phyloP scores from a whole-genome alignment of 78 protist genomes.

The Dictyostelium firmibasis region DNA sequence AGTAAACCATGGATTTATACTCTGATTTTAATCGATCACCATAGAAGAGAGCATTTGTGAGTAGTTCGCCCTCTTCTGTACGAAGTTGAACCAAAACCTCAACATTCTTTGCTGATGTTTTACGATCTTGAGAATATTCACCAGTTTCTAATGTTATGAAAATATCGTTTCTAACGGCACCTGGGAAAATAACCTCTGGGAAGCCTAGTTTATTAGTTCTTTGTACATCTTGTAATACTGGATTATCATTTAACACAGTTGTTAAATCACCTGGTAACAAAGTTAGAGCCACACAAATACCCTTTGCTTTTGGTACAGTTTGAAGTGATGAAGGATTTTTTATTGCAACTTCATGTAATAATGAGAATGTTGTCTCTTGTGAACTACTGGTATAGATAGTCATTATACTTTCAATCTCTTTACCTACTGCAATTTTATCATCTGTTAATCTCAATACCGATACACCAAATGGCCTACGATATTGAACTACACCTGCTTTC shows the following conservation, averaged over 20 bases:
- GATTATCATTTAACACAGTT: constrained; percentile 30
- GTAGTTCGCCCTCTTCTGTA: constrained; percentile 36
- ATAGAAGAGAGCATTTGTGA: constrained; percentile 17
- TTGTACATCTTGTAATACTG: constrained; percentile 34
- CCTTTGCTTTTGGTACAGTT: constrained; percentile 70
- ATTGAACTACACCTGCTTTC: constrained; percentile 37
- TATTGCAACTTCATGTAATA: constrained; percentile 54
- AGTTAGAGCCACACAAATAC: constrained; percentile 49
- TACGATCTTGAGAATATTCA: constrained; percentile 72
- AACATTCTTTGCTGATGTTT: constrained; percentile 56
- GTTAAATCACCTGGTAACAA: constrained; percentile 53
- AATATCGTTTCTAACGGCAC: constrained; percentile 41
- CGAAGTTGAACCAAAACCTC: constrained; percentile 59
- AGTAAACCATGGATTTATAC: constrained; percentile 63
- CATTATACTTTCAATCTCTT: constrained; percentile 45
- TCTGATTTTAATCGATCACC: constrained; percentile 63
- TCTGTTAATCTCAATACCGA: constrained; percentile 34
- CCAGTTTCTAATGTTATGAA: constrained; percentile 55
- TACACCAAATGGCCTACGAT: constrained; percentile 75
- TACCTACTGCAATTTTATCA: constrained; percentile 31
- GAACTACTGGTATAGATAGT: constrained; percentile 39
- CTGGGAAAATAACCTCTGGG: constrained; percentile 76
- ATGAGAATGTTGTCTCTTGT: constrained; percentile 40
- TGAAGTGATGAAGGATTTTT: constrained; percentile 56
- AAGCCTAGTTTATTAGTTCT: constrained; percentile 50